These are phyloP conservation scores for Leishmania guyanensis DNA, from an alignment of 208 protist species.

Conservation along the genomic window DNA sequence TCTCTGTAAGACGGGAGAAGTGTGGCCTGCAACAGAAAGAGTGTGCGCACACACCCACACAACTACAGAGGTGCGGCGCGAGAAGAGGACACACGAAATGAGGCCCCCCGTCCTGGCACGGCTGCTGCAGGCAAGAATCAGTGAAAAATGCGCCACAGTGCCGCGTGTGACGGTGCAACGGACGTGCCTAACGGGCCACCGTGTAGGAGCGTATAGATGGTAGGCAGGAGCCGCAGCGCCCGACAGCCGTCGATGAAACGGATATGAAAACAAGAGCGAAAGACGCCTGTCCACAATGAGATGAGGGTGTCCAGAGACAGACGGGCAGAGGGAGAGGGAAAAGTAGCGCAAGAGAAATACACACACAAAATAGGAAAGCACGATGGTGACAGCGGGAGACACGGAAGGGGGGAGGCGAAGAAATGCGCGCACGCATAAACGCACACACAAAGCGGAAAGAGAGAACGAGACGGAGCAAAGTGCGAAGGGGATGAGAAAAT, in stretches of 20 bases:
- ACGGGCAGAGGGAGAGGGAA: background rate
- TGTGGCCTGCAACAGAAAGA: background rate
- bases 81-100: background rate
- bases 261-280: background rate
- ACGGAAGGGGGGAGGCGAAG: background rate
- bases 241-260: background rate
- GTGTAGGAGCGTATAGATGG: constrained; percentile 3
- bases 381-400: background rate
- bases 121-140: too few species aligned
- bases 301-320: background rate
- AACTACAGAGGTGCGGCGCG: background rate
- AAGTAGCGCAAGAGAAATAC: background rate
- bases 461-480: background rate
- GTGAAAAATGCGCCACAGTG: background rate
- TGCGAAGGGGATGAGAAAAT: background rate
- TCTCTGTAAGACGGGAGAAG: background rate
- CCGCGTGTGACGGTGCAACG: background rate
- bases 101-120: background rate
- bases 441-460: background rate
- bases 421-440: background rate
- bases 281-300: background rate
- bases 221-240: background rate
- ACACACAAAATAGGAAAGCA: too few species aligned
- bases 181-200: background rate
- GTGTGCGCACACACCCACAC: background rate